Conservation (phyloP, 306 rosid species). For the Inga leiocalycina region DNA sequence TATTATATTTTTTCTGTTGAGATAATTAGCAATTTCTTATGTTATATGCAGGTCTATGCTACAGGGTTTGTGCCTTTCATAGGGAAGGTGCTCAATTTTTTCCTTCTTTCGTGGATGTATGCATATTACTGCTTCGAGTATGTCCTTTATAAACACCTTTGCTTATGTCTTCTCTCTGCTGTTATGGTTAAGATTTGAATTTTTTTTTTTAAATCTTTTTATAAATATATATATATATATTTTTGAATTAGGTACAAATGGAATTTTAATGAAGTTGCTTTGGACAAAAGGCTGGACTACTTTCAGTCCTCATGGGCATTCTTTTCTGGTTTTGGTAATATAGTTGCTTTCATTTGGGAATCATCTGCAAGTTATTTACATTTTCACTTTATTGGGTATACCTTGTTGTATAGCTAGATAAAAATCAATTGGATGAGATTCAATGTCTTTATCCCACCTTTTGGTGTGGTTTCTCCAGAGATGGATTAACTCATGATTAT, state of each 20-base stretch:
- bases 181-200: conserved; percentile 15
- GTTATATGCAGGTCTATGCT: conserved; percentile 67
- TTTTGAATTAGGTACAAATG: conserved; percentile 74
- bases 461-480: too few relatives aligned
- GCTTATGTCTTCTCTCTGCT: conserved; percentile 30
- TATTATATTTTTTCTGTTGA: conserved; percentile 13
- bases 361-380: conserved; percentile 21
- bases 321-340: conserved; percentile 91
- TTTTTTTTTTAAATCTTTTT: conserved; percentile 8
- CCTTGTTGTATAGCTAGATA: conserved; percentile 15
- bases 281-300: conserved; percentile 76
- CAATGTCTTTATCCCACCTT: too few relatives aligned
- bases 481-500: neutral
- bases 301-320: conserved; percentile 93
- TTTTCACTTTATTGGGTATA: conserved; percentile 19
- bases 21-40: conserved; percentile 35
- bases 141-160: conserved; percentile 40
- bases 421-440: conserved; percentile 20
- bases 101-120: conserved; percentile 95
- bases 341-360: neutral
- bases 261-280: conserved; percentile 80
- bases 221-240: neutral
- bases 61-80: conserved; percentile 79
- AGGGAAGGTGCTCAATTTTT: conserved; percentile 77
- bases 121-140: conserved; percentile 99